A percentile compares a stretch with the other conserved stretches of the same genome.
Conservation (phyloP, 345 rosid species). For the Populus alba region DNA sequence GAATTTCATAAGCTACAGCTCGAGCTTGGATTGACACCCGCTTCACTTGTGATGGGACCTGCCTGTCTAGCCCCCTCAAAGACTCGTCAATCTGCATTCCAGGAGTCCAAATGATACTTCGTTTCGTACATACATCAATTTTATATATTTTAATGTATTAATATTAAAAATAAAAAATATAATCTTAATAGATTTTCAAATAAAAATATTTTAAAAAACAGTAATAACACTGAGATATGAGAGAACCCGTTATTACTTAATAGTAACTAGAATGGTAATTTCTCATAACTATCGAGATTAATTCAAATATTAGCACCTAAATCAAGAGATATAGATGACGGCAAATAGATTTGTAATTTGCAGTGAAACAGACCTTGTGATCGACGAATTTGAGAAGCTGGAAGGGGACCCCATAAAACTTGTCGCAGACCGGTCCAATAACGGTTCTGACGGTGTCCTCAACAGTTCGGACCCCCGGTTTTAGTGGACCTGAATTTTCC, state of each 20-base stretch:
- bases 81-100: slow-evolving; percentile 55
- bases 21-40: slow-evolving; percentile 53
- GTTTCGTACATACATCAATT: not conserved
- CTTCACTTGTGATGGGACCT: slow-evolving; percentile 62
- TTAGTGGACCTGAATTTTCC: slow-evolving; percentile 69
- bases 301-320: too few species aligned
- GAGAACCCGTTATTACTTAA: too few species aligned
- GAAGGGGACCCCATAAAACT: slow-evolving; percentile 53
- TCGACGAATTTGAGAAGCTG: slow-evolving; percentile 64
- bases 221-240: too few species aligned
- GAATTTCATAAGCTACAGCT: slow-evolving; percentile 59
- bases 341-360: not conserved
- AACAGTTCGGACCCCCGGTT: slow-evolving; percentile 58
- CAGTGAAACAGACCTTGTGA: slow-evolving; percentile 45
- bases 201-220: too few species aligned
- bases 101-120: not conserved
- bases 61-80: slow-evolving; percentile 40
- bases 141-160: too few species aligned
- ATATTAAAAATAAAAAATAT: too few species aligned
- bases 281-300: too few species aligned
- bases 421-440: slow-evolving; percentile 57
- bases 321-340: not conserved
- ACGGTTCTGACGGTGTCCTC: slow-evolving; percentile 60
- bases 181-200: too few species aligned
- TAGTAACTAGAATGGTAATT: too few species aligned